Conservation (phyloP, 225 moss, liverwort and hornwort genomes). For the Polytrichum formosum region DNA sequence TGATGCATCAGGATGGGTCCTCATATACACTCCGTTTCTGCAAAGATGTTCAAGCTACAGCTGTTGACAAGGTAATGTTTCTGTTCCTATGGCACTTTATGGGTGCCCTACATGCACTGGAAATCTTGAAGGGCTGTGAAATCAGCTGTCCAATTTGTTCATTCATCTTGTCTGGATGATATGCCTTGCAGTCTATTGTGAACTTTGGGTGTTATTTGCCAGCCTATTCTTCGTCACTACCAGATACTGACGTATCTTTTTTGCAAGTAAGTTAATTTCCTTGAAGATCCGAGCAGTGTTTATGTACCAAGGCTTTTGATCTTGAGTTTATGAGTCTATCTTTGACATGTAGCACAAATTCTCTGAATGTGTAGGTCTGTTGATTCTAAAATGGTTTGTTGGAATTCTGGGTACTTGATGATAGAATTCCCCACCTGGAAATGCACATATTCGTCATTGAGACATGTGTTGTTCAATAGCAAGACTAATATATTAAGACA, state of each 20-base stretch:
- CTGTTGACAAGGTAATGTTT: constrained; percentile 40
- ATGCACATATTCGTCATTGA: too few relatives aligned
- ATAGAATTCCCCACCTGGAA: too few relatives aligned
- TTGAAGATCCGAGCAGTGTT: neutral
- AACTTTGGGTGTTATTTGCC: constrained; percentile 51
- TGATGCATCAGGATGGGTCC: constrained; percentile 39
- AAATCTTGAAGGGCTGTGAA: too few relatives aligned
- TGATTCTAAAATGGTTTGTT: too few relatives aligned
- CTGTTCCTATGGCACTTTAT: neutral
- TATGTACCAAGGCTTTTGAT: constrained; percentile 7
- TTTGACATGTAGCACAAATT: too few relatives aligned
- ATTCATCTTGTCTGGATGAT: too few relatives aligned
- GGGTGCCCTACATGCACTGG: constrained; percentile 3
- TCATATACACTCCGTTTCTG: constrained; percentile 70
- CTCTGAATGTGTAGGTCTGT: too few relatives aligned
- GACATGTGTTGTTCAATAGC: too few relatives aligned
- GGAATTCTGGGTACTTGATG: too few relatives aligned
- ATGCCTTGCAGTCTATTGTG: constrained; percentile 33
- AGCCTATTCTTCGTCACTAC: constrained; percentile 19
- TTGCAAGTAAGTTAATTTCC: constrained; percentile 38
- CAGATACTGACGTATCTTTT: constrained; percentile 13
- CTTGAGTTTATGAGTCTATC: neutral
- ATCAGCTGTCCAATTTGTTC: too few relatives aligned
- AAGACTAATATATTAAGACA: too few relatives aligned
- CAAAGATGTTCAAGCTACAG: constrained; percentile 70